Conservation (phyloP, 768 basidiomycete species). For the Pilatotrama ljubarskyi region DNA sequence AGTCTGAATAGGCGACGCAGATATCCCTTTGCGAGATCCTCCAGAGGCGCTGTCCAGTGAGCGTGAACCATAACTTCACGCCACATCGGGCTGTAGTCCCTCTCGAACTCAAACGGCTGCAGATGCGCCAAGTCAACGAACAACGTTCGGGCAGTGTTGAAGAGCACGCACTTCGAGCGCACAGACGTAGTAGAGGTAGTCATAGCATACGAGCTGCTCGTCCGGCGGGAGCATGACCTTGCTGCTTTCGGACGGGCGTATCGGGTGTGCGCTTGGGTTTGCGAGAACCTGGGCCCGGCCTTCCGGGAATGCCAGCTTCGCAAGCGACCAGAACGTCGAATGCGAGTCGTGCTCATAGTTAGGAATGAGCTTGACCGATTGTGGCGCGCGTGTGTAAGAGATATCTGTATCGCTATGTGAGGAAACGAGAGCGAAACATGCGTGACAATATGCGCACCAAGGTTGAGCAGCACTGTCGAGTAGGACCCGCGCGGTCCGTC, state of each 20-base stretch:
- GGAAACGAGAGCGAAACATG: background rate
- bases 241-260: slow-evolving; percentile 21
- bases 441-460: slow-evolving; percentile 27
- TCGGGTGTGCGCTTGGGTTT: slow-evolving; percentile 19
- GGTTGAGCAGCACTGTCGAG: slow-evolving; percentile 21
- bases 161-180: slow-evolving; percentile 25
- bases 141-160: background rate
- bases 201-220: slow-evolving; percentile 38
- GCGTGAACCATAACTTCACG: slow-evolving; percentile 33
- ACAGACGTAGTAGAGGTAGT: slow-evolving; percentile 38
- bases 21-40: slow-evolving; percentile 31
- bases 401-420: slow-evolving; percentile 26
- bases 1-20: slow-evolving; percentile 29
- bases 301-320: slow-evolving; percentile 31
- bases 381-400: slow-evolving; percentile 35
- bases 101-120: slow-evolving; percentile 32
- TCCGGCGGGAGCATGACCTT: slow-evolving; percentile 31
- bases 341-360: slow-evolving; percentile 31
- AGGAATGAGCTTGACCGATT: slow-evolving; percentile 29
- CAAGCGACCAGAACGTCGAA: slow-evolving; percentile 33
- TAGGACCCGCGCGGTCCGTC: slow-evolving; percentile 25
- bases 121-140: background rate
- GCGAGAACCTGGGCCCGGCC: slow-evolving; percentile 23
- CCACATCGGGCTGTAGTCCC: slow-evolving; percentile 37
- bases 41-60: slow-evolving; percentile 31